Conservation (phyloP, 1,284 basidiomycete genomes). For the Trichosporon inkin region DNA sequence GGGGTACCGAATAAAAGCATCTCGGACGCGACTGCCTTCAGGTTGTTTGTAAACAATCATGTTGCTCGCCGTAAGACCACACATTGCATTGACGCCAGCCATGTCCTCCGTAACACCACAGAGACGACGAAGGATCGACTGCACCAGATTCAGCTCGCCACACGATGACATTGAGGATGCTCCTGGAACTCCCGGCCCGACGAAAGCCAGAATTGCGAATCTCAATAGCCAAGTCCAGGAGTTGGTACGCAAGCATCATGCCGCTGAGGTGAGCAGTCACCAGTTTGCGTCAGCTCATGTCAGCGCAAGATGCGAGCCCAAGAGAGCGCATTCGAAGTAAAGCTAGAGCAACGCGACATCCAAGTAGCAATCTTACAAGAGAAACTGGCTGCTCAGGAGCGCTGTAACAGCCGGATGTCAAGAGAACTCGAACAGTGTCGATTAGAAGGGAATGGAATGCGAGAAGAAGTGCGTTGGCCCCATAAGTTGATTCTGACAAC, state of each 20-base stretch:
- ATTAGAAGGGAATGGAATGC: conserved; percentile 32
- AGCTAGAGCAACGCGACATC: neutral
- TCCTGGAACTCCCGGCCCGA: conserved; percentile 37
- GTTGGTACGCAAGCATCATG: conserved; percentile 37
- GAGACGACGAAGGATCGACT: neutral
- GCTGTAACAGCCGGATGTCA: neutral
- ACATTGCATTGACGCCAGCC: neutral
- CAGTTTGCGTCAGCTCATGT: neutral
- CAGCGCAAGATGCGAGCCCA: conserved; percentile 29
- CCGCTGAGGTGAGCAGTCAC: conserved; percentile 26
- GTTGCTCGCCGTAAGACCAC: neutral
- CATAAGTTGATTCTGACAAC: neutral
- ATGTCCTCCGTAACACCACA: neutral
- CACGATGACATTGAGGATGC: conserved; percentile 7
- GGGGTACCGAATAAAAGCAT: neutral
- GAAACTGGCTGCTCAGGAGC: neutral
- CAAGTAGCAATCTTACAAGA: neutral
- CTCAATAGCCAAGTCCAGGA: conserved; percentile 36
- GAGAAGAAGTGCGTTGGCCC: conserved; percentile 34
- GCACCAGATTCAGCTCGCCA: conserved; percentile 5
- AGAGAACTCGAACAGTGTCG: conserved; percentile 27
- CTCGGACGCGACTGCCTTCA: neutral
- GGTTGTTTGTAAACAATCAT: neutral
- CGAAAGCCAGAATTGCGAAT: conserved; percentile 32
- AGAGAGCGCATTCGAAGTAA: neutral